Evolutionary conservation across 2,329 filamentous ascomycete species (phyloP).

Genomic region (Cladophialophora bantiana): DNA sequence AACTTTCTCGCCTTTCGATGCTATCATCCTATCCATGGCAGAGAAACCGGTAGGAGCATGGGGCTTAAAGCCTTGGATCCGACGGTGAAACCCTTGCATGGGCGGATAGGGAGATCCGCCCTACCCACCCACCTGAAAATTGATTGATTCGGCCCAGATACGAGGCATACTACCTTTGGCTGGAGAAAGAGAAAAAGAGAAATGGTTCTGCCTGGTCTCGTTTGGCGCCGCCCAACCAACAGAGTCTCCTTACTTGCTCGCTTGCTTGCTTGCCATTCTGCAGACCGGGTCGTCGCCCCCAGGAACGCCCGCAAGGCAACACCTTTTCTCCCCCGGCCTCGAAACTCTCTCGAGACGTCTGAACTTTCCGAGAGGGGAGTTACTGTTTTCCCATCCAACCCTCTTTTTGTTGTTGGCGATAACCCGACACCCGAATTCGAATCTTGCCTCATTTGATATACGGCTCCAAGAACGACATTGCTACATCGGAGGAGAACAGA

Average conservation of each 20-base stretch:
- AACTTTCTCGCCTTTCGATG: not conserved
- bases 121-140: not conserved
- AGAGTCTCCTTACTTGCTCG: not conserved
- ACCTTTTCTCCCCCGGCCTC: not conserved
- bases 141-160: not conserved
- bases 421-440: slow-evolving; percentile 1
- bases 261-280: not conserved
- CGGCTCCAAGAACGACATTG: not conserved
- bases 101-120: not conserved
- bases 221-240: not conserved
- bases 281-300: not conserved
- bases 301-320: not conserved
- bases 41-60: not conserved
- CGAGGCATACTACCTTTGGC: not conserved
- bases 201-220: slow-evolving; percentile 12
- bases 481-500: not conserved
- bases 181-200: not conserved
- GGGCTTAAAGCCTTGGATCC: not conserved
- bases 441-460: not conserved
- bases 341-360: slow-evolving; percentile 1
- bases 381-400: not conserved
- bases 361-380: not conserved
- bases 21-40: not conserved
- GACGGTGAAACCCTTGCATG: not conserved
- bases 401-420: not conserved